Conservation (phyloP, 2,329 filamentous ascomycete genomes). For the Diplocarpon rosae region DNA sequence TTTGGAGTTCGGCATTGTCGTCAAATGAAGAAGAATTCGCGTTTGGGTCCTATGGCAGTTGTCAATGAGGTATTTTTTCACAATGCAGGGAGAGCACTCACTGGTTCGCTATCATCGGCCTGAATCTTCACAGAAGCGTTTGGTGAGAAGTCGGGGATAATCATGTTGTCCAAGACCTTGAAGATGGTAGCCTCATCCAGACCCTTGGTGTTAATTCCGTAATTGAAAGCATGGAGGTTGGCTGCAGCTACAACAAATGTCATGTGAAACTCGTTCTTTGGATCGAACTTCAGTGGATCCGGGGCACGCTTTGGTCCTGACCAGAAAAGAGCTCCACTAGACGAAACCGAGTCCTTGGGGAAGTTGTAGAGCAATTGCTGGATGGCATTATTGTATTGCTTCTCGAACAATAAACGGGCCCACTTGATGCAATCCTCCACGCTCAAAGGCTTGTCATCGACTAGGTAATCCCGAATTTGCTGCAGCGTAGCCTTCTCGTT, state of each 20-base stretch:
- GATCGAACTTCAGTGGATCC: constrained; percentile 79
- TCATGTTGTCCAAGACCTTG: constrained; percentile 80
- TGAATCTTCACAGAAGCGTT: constrained; percentile 92
- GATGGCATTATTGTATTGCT: constrained; percentile 93
- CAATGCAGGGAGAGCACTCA: constrained; percentile 29
- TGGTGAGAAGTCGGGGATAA: constrained; percentile 88
- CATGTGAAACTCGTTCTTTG: constrained; percentile 75
- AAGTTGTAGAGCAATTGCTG: constrained; percentile 95
- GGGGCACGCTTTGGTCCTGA: constrained; percentile 96
- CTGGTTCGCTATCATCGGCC: constrained; percentile 84
- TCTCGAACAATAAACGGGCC: constrained; percentile 89
- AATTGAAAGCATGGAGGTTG: constrained; percentile 95
- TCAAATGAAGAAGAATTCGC: constrained; percentile 46
- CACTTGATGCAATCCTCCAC: constrained; percentile 97
- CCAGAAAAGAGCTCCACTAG: constrained; percentile 88
- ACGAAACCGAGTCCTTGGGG: constrained; percentile 84
- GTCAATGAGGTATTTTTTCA: not conserved
- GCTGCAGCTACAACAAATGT: constrained; percentile 80
- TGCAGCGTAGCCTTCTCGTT: constrained; percentile 92
- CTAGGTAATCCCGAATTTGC: constrained; percentile 79
- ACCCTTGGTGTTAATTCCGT: constrained; percentile 80
- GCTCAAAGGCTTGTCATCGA: constrained; percentile 79
- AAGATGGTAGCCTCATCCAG: constrained; percentile 61
- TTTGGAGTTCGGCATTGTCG: constrained; percentile 65
- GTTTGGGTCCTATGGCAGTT: constrained; percentile 57